phyloP scores from a whole-genome alignment of 306 rosid genomes.

The Lablab purpureus region DNA sequence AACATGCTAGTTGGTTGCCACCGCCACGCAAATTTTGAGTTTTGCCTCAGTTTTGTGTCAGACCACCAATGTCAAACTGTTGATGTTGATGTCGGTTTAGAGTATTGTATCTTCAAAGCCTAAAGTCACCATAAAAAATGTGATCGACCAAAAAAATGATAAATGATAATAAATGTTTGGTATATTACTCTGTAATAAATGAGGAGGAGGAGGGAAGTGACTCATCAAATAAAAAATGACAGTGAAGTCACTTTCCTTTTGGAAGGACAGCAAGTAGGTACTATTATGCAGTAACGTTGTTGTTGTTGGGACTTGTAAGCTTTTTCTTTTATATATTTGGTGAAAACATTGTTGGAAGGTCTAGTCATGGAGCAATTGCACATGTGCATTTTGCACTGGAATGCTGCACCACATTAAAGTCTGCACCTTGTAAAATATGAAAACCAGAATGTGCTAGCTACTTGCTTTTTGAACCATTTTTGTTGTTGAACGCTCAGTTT shows the following conservation, averaged over 20 bases:
- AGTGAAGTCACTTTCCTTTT: neutral
- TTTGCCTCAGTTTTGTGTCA: too few species aligned
- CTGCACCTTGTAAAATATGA: neutral
- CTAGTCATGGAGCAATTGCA: neutral
- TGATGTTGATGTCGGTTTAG: neutral
- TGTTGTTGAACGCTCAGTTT: neutral
- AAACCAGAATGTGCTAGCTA: neutral
- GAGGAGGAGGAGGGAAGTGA: neutral
- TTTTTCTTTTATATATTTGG: neutral
- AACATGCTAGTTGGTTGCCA: neutral
- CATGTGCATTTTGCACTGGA: neutral
- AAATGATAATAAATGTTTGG: neutral
- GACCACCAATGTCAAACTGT: neutral
- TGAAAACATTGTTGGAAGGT: neutral
- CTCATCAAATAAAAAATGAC: neutral
- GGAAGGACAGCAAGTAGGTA: neutral
- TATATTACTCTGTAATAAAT: neutral
- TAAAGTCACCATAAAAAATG: neutral
- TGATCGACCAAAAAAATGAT: neutral
- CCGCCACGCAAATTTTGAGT: slow-evolving; percentile 6
- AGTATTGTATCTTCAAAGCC: neutral
- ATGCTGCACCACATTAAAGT: neutral
- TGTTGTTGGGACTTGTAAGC: neutral
- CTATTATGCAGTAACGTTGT: neutral
- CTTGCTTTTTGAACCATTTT: neutral